A percentile compares a stretch with the other conserved stretches of the same genome.
Evolutionary conservation across 352 stramenopile species (phyloP).

Genomic region (Pythium vanterpoolii): DNA sequence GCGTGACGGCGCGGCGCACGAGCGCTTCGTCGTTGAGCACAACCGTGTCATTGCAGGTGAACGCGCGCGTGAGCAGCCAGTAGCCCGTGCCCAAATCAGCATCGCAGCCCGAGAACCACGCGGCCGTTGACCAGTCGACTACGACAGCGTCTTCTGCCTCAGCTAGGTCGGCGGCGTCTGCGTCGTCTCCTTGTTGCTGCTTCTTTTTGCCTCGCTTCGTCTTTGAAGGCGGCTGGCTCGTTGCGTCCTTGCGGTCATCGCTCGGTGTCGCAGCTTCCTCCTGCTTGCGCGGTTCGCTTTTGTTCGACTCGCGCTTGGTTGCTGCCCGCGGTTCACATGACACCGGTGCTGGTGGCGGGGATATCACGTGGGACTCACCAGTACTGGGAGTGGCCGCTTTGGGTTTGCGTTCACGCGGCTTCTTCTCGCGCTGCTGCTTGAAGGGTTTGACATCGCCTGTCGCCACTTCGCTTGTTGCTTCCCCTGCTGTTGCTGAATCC

Average conservation of each 20-base stretch:
- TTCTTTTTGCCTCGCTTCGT: conserved; percentile 1
- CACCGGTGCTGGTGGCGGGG: not conserved
- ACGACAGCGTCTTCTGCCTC: not conserved
- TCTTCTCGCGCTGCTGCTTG: not conserved
- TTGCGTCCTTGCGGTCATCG: not conserved
- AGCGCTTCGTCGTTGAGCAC: conserved; percentile 28
- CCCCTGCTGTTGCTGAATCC: not conserved
- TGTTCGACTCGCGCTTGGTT: not conserved
- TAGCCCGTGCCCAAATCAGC: conserved; percentile 48
- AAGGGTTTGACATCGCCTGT: not conserved
- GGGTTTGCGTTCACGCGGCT: conserved; percentile 5
- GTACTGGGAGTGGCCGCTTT: not conserved
- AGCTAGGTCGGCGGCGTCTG: not conserved
- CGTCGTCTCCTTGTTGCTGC: not conserved
- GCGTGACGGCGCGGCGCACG: conserved; percentile 30
- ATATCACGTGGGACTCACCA: not conserved
- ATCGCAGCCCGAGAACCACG: conserved; percentile 44
- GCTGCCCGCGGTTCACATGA: not conserved
- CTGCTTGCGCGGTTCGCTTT: conserved; percentile 1
- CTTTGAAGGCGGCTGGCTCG: too few species aligned
- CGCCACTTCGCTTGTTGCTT: not conserved
- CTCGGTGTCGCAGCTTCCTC: not conserved
- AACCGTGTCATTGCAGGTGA: conserved; percentile 32
- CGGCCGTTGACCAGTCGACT: conserved; percentile 30
- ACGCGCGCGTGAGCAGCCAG: conserved; percentile 58